These are phyloP conservation scores for Polygonum aviculare DNA, from an alignment of 148 eudicot species.

Conservation along the genomic window DNA sequence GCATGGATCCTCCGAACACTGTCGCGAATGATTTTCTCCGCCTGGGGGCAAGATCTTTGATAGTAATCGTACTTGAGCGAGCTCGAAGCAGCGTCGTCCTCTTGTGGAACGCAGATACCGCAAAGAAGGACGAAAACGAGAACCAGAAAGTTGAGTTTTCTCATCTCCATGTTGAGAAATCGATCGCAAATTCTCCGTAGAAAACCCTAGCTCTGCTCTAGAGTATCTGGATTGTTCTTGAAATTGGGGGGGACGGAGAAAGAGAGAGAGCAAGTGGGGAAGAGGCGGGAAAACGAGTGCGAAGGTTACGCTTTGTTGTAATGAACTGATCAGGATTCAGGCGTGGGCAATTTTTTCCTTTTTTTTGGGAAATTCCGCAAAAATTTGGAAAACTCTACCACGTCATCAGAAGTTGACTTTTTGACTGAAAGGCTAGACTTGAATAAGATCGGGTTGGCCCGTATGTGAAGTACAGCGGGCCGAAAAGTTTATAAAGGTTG, in stretches of 20 bases:
- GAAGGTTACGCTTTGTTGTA: neutral
- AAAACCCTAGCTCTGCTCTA: neutral
- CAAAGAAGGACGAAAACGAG: neutral
- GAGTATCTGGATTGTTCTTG: neutral
- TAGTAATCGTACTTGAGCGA: slow-evolving; percentile 33
- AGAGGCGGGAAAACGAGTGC: slow-evolving; percentile 6
- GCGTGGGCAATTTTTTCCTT: neutral
- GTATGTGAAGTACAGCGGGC: too few relatives aligned
- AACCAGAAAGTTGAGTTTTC: neutral
- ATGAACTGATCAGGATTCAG: neutral
- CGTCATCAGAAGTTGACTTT: too few relatives aligned
- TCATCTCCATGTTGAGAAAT: slow-evolving; percentile 1
- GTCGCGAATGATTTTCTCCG: slow-evolving; percentile 36
- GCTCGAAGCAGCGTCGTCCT: neutral
- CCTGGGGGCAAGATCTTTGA: slow-evolving; percentile 36
- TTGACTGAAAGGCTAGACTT: too few relatives aligned
- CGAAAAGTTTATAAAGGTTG: too few relatives aligned
- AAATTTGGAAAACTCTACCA: too few relatives aligned
- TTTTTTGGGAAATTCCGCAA: neutral
- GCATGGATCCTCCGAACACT: slow-evolving; percentile 20
- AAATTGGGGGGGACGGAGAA: neutral
- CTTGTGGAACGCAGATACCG: neutral
- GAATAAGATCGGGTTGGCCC: too few relatives aligned
- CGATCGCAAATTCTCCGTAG: neutral
- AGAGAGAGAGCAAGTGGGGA: neutral